Evolutionary conservation across 106 monocot species (phyloP).

Genomic region (Ottelia alismoides): DNA sequence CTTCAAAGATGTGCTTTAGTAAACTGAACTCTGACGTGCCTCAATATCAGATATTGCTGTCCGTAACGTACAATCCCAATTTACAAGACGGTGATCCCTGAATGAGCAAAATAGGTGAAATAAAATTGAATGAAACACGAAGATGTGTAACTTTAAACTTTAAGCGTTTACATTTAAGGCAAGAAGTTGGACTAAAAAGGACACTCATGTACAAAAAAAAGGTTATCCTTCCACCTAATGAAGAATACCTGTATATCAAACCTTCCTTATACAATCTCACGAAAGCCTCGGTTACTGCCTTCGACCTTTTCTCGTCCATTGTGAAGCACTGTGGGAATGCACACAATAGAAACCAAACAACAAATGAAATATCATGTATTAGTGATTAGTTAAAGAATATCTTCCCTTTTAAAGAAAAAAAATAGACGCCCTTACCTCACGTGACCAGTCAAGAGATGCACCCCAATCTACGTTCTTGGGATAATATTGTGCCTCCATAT

Average conservation of each 20-base stretch:
- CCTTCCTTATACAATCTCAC: constrained; percentile 60
- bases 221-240: too few relatives aligned
- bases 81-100: constrained; percentile 92
- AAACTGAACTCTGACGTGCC: constrained; percentile 20
- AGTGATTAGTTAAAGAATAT: too few relatives aligned
- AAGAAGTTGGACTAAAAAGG: too few relatives aligned
- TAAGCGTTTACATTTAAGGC: too few relatives aligned
- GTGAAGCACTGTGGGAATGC: constrained; percentile 92
- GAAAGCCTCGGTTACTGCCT: constrained; percentile 74
- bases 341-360: too few relatives aligned
- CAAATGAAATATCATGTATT: too few relatives aligned
- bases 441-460: constrained; percentile 97
- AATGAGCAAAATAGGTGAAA: background rate
- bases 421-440: constrained; percentile 50
- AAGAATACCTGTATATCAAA: constrained; percentile 58
- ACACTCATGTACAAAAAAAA: too few relatives aligned
- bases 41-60: constrained; percentile 99
- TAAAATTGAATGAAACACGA: too few relatives aligned
- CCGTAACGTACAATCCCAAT: constrained; percentile 91
- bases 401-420: too few relatives aligned
- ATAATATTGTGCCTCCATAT: constrained; percentile 91
- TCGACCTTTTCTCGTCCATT: constrained; percentile 73
- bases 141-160: too few relatives aligned
- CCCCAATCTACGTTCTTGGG: constrained; percentile 80
- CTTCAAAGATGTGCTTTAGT: background rate